phyloP scores from a whole-genome alignment of 768 basidiomycete genomes.

The Cystofilobasidium capitatum region DNA sequence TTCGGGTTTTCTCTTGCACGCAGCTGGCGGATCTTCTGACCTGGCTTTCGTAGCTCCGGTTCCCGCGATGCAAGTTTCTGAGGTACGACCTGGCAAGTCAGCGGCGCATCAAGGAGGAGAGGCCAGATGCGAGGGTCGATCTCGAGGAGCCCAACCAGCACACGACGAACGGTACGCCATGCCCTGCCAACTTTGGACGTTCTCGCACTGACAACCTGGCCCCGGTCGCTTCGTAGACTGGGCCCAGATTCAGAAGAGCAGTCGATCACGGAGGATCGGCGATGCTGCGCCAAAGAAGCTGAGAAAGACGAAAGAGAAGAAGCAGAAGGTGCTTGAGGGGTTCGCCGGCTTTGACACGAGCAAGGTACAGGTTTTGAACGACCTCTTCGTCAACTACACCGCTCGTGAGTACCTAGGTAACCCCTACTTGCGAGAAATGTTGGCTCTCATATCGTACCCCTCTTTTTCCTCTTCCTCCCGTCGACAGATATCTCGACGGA shows the following conservation, averaged over 20 bases:
- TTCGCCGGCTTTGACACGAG: slow-evolving; percentile 58
- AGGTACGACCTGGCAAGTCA: slow-evolving; percentile 55
- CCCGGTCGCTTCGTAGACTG: no score
- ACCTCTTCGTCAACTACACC: slow-evolving; percentile 62
- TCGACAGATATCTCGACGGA: slow-evolving; percentile 35
- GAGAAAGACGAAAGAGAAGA: slow-evolving; percentile 5
- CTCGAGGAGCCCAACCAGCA: slow-evolving; percentile 36
- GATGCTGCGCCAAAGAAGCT: neutral
- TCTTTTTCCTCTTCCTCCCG: neutral
- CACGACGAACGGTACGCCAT: slow-evolving; percentile 30
- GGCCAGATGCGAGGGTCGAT: slow-evolving; percentile 45
- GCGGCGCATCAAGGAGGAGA: slow-evolving; percentile 6
- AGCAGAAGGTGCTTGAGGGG: slow-evolving; percentile 31
- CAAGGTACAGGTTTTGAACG: slow-evolving; percentile 51
- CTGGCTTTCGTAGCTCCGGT: slow-evolving; percentile 53
- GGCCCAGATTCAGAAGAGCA: slow-evolving; percentile 18
- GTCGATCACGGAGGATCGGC: neutral
- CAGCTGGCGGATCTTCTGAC: neutral
- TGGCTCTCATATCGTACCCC: neutral
- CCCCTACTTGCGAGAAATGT: no score
- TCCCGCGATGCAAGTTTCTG: slow-evolving; percentile 73
- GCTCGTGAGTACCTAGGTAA: slow-evolving; percentile 84
- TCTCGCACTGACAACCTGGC: no score
- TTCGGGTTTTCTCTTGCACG: neutral
- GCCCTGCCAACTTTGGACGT: no score